phyloP scores from a whole-genome alignment of 768 basidiomycete genomes.

The Steccherinum ochraceum region DNA sequence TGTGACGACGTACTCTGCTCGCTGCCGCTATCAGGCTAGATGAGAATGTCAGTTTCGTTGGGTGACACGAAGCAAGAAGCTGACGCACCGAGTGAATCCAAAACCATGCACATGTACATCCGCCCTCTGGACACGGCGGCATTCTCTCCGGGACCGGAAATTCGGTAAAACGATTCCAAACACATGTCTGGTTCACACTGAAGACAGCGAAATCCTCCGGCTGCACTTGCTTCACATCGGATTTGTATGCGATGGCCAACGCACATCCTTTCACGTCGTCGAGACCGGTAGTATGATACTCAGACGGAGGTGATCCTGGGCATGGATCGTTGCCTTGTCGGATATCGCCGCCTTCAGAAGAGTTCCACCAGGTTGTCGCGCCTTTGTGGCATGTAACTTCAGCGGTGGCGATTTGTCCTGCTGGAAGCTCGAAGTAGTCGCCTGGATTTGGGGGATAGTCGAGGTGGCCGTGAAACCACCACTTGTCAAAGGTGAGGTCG shows the following conservation, averaged over 20 bases:
- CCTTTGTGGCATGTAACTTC: conserved; percentile 41
- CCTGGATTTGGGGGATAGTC: conserved; percentile 43
- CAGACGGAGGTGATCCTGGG: conserved; percentile 33
- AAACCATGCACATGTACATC: conserved; percentile 60
- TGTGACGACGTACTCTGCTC: conserved; percentile 26
- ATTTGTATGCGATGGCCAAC: conserved; percentile 64
- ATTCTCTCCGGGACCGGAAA: conserved; percentile 54
- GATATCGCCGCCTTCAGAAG: conserved; percentile 24
- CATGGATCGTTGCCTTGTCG: conserved; percentile 36
- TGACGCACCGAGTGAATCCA: conserved; percentile 51
- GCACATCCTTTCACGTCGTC: conserved; percentile 30
- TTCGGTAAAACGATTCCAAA: conserved; percentile 56
- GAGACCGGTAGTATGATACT: conserved; percentile 50
- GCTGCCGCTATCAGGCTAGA: conserved; percentile 25
- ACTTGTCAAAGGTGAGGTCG: conserved; percentile 33
- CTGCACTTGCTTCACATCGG: conserved; percentile 39
- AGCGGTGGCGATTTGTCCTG: conserved; percentile 41
- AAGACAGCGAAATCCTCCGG: conserved; percentile 64
- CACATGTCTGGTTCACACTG: conserved; percentile 61
- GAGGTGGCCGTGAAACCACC: conserved; percentile 61
- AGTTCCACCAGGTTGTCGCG: conserved; percentile 25
- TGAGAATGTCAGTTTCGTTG: neutral
- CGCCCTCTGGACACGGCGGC: conserved; percentile 55
- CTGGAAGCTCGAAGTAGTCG: conserved; percentile 53
- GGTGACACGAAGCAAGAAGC: neutral